These are phyloP conservation scores for Citrullus amarus DNA, from an alignment of 306 rosid species.

Conservation along the genomic window DNA sequence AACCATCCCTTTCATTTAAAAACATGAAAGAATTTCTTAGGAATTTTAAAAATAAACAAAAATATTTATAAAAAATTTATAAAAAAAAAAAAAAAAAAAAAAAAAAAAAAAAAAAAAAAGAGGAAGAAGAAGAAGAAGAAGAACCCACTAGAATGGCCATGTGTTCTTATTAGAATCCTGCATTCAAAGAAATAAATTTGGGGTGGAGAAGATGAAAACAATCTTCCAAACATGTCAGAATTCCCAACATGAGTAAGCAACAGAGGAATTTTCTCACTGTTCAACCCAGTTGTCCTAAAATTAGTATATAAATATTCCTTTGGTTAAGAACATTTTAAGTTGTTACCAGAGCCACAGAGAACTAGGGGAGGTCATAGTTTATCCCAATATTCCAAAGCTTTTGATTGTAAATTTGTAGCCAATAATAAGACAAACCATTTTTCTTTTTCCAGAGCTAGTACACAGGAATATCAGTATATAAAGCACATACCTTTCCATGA, in stretches of 20 bases:
- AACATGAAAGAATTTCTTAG: background rate
- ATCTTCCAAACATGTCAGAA: no score
- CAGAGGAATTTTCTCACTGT: background rate
- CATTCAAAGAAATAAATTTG: background rate
- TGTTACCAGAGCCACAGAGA: background rate
- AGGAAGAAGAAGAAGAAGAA: no score
- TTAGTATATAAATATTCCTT: background rate
- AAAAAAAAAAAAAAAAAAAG: background rate
- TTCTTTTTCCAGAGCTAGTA: background rate
- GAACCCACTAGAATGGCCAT: background rate
- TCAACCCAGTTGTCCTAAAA: background rate
- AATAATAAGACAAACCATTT: background rate
- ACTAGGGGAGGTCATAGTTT: constrained; percentile 2
- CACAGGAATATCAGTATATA: background rate
- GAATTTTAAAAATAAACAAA: no score
- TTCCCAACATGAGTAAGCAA: background rate
- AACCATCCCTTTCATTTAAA: background rate
- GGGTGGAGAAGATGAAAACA: no score
- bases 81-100: no score
- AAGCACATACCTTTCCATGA: background rate
- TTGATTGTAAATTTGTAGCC: background rate
- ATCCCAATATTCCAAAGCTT: background rate
- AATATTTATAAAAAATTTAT: no score
- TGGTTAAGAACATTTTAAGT: background rate
- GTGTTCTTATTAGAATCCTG: background rate